phyloP scores from a whole-genome alignment of 345 rosid genomes.

The Sisymbrium altissimum region DNA sequence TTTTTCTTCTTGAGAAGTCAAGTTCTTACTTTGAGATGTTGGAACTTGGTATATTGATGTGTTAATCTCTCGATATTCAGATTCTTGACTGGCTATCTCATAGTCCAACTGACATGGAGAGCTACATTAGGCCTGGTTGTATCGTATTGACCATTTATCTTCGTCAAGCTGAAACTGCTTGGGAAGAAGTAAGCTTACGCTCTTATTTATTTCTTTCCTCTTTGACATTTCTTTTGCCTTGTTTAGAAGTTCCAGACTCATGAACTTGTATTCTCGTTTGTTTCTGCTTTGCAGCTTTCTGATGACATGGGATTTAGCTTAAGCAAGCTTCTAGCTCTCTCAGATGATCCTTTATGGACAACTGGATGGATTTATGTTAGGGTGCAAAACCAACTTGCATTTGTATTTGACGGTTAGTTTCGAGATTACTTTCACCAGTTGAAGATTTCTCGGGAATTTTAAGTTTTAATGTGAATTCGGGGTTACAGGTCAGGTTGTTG shows the following conservation, averaged over 20 bases:
- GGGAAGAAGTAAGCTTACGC: conserved; percentile 78
- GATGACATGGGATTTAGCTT: conserved; percentile 67
- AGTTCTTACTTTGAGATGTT: conserved; percentile 1
- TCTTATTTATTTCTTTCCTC: neutral
- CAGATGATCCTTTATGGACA: conserved; percentile 82
- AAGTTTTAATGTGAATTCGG: conserved; percentile 9
- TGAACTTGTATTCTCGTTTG: conserved; percentile 3
- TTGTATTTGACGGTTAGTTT: conserved; percentile 66
- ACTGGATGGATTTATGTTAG: conserved; percentile 80
- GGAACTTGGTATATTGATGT: conserved; percentile 16
- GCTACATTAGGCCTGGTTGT: conserved; percentile 99
- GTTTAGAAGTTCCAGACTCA: conserved; percentile 11
- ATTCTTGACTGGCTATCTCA: conserved; percentile 90
- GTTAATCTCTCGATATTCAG: conserved; percentile 47
- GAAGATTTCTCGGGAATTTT: conserved; percentile 5
- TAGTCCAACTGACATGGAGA: conserved; percentile 98
- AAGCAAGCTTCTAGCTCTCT: conserved; percentile 71
- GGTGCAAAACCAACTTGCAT: conserved; percentile 81
- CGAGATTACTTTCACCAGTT: conserved; percentile 6
- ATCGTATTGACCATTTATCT: conserved; percentile 81
- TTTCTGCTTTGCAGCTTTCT: conserved; percentile 54
- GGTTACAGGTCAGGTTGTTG: conserved; percentile 77
- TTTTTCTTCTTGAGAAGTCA: conserved; percentile 7
- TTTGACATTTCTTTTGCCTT: conserved; percentile 9
- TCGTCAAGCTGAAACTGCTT: conserved; percentile 75